Percentiles rank a stretch among this genome's conserved stretches.
Evolutionary conservation across 2,329 filamentous ascomycete genomes (phyloP).

Genomic region (Ramularia endophylla): DNA sequence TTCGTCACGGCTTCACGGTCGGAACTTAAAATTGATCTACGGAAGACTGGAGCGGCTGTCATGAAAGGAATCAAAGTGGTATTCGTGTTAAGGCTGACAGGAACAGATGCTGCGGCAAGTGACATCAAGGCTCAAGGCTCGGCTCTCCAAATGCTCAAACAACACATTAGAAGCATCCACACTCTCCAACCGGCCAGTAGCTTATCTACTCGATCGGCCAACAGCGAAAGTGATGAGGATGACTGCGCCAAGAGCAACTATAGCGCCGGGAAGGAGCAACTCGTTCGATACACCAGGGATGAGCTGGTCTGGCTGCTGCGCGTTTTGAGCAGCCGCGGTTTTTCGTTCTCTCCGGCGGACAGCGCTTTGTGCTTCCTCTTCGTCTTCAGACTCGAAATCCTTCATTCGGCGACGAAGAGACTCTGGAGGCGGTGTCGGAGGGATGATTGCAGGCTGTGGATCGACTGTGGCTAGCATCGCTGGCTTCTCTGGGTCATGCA

Average conservation of each 20-base stretch:
- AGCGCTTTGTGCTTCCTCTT: conserved; percentile 39
- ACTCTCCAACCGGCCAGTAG: not conserved
- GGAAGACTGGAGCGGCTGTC: too few relatives aligned
- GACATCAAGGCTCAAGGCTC: too few relatives aligned
- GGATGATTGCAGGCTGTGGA: conserved; percentile 48
- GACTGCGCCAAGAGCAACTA: conserved; percentile 89
- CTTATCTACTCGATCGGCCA: conserved; percentile 27
- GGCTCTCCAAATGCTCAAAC: too few relatives aligned
- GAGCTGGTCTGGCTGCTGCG: conserved; percentile 63
- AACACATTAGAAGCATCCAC: too few relatives aligned
- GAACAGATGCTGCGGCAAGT: too few relatives aligned
- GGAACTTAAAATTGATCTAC: too few relatives aligned
- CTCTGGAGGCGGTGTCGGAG: conserved; percentile 48
- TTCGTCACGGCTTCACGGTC: too few relatives aligned
- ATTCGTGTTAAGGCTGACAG: too few relatives aligned
- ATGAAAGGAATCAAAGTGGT: too few relatives aligned
- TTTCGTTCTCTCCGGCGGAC: conserved; percentile 30
- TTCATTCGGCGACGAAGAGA: conserved; percentile 41
- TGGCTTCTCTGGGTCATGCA: conserved; percentile 89
- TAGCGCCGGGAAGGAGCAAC: conserved; percentile 83
- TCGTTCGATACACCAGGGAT: conserved; percentile 93
- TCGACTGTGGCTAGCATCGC: conserved; percentile 62
- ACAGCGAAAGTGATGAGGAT: conserved; percentile 92
- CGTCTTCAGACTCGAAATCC: conserved; percentile 52
- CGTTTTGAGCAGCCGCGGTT: conserved; percentile 36